phyloP scores from a whole-genome alignment of 768 basidiomycete species.

The Termitomyces sp. region DNA sequence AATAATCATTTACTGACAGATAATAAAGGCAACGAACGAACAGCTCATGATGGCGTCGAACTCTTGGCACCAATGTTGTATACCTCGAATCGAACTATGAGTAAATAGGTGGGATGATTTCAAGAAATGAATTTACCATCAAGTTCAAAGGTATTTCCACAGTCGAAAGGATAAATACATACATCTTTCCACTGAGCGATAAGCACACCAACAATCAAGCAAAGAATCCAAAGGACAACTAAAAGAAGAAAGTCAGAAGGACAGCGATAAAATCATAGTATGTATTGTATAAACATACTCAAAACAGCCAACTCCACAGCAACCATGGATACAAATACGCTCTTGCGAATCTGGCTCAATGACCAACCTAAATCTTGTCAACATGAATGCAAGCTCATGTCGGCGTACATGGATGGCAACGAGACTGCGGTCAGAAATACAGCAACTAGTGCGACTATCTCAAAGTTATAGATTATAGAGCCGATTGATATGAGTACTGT shows the following conservation, averaged over 20 bases:
- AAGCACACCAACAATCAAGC: constrained; percentile 10
- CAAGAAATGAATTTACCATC: neutral
- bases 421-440: constrained; percentile 5
- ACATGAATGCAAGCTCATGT: neutral
- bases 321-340: constrained; percentile 15
- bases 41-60: constrained; percentile 13
- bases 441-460: constrained; percentile 12
- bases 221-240: constrained; percentile 16
- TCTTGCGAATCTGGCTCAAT: constrained; percentile 10
- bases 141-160: neutral
- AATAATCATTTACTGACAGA: constrained; percentile 5
- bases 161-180: constrained; percentile 12
- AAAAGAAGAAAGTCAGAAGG: neutral
- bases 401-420: constrained; percentile 13
- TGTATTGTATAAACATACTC: constrained; percentile 5
- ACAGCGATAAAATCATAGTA: too few relatives aligned
- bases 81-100: constrained; percentile 1
- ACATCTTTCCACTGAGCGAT: constrained; percentile 5
- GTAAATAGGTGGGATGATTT: neutral
- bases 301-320: constrained; percentile 12
- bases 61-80: constrained; percentile 9
- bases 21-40: constrained; percentile 14
- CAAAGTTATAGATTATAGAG: constrained; percentile 5
- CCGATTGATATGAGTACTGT: too few relatives aligned
- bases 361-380: constrained; percentile 8